A percentile compares a stretch with the other conserved stretches of the same genome.
These are phyloP conservation scores for Rhodomyrtus psidioides DNA, from an alignment of 441 rosid species.

Conservation along the genomic window DNA sequence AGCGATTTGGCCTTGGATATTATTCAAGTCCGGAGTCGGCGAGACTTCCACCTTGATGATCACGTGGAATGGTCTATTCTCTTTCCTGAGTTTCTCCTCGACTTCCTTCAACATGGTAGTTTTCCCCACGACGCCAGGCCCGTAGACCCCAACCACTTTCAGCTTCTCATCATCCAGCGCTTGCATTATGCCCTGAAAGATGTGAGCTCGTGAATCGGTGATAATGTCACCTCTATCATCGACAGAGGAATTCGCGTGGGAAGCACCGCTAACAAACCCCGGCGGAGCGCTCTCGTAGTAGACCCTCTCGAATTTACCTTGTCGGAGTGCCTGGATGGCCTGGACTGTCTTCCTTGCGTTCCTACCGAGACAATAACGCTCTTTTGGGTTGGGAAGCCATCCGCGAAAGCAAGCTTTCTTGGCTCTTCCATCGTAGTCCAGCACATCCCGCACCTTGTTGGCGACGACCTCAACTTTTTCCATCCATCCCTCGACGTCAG, in stretches of 20 bases:
- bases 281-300: accelerated
- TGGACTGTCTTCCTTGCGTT: accelerated
- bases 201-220: accelerated
- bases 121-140: neutral
- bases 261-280: accelerated
- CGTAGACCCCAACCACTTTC: neutral
- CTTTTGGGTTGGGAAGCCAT: neutral
- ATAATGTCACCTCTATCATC: accelerated
- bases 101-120: neutral
- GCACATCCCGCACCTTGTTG: accelerated
- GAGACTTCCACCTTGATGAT: no score
- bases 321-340: accelerated
- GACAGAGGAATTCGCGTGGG: accelerated
- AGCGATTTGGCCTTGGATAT: no score
- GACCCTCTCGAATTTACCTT: accelerated
- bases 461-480: accelerated
- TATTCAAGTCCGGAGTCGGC: no score
- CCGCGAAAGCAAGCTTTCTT: neutral
- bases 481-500: accelerated
- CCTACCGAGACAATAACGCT: accelerated
- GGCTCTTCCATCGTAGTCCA: accelerated
- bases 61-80: no score
- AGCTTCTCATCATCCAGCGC: neutral
- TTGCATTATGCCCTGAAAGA: accelerated
- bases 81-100: accelerated